Base-by-base conservation (phyloP, 805 yeast genomes). In the Myxozyma mucilagina region DNA sequence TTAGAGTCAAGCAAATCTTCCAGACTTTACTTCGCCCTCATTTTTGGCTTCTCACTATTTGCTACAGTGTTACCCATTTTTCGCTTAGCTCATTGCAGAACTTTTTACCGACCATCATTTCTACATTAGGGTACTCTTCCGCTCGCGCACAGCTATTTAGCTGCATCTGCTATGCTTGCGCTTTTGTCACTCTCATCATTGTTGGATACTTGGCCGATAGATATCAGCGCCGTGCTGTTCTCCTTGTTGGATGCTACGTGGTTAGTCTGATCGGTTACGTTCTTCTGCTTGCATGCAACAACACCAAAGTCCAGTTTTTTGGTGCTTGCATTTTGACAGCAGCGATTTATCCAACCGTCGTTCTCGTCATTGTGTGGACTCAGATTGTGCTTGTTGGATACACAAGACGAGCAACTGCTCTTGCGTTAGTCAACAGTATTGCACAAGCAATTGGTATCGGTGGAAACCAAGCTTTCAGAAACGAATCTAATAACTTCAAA, bases 91-190 rank as follows among this genome's bases (percentile, higher is more conserved):
- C 55, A 4, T 4, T 51, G 14, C 47, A 42, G 31, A 51, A 29
- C 29, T 86, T 86, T 72, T 84, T 90, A 20, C 85, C 89, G 44
- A 78, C 86, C 36, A 85, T 87, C 69, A 84, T 87, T 70, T 77
- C 76, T 56, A 73, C 80, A 41, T 75, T 87, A 75, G 87, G 87
- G 16, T 80, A 85, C 76, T 80, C 90, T 1, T 86, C 90, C 3
- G 86, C 84, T 66, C 78, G 82, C 56, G 92, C 96, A 9, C 90
- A 90, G 73, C 81, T 86, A 56, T 86, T 86, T 75, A 87, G 96
- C 0, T 87, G 90, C 55, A 90, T 89, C 67, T 94, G 96, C 31
- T 90, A 94, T 90, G 77, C 89, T 45, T 75, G 80, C 41, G 88
- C 96, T 0, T 86, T 89, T 69, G 90, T 87, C 8, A 75, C 82